Conservation (phyloP, 176 grass and related monocot genomes). For the Musa troglodytarum region DNA sequence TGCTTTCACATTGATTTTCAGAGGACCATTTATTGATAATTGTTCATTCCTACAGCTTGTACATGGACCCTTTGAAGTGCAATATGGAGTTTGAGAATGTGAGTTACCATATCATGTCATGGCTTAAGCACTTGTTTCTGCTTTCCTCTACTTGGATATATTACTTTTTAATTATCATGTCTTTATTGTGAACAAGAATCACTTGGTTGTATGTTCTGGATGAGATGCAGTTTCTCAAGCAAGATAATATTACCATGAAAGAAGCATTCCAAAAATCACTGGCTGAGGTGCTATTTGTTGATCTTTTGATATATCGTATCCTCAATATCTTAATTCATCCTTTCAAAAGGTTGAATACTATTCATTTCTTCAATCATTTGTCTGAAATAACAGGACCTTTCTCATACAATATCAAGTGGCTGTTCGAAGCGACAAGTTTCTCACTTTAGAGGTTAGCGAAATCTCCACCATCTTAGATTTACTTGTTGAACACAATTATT, state of each 20-base stretch:
- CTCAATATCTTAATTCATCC: background rate
- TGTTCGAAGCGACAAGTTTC: conserved; percentile 1
- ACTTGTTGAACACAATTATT: background rate
- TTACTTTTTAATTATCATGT: conserved; percentile 1
- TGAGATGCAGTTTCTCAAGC: conserved; percentile 53
- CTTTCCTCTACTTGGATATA: background rate
- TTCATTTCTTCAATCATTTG: conserved; percentile 8
- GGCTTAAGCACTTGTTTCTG: conserved; percentile 11
- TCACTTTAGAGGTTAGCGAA: conserved; percentile 9
- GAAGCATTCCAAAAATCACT: conserved; percentile 55
- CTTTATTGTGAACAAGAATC: no score
- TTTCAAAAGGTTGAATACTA: background rate
- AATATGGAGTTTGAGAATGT: conserved; percentile 69
- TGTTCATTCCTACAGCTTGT: conserved; percentile 43
- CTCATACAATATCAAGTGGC: background rate
- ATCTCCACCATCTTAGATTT: background rate
- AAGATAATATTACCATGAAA: conserved; percentile 49
- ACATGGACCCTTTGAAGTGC: conserved; percentile 66
- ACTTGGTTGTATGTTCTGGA: conserved; percentile 1
- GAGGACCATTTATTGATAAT: conserved; percentile 19
- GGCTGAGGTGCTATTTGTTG: conserved; percentile 37
- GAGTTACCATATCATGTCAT: conserved; percentile 29
- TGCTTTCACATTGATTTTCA: conserved; percentile 20
- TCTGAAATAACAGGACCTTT: conserved; percentile 14
- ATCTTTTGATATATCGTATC: background rate